A percentile compares a stretch with the other conserved stretches of the same genome.
Evolutionary conservation across 139 green algal genomes (phyloP).

Genomic region (Desmodesmus armatus): DNA sequence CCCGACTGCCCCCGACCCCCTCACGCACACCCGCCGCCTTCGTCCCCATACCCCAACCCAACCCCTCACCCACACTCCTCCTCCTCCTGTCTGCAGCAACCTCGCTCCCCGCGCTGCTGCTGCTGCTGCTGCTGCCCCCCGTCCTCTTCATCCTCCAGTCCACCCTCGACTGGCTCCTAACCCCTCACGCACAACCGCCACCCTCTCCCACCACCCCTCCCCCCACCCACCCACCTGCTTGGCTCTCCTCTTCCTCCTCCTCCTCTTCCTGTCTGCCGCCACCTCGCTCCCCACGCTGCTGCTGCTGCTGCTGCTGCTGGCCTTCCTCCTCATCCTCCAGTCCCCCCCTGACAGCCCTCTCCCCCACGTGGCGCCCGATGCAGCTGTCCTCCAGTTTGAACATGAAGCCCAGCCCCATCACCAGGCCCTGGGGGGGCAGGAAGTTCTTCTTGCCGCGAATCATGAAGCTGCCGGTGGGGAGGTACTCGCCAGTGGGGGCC

Average conservation of each 20-base stretch:
- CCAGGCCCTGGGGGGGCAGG: slow-evolving; percentile 90
- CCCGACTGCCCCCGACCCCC: neutral
- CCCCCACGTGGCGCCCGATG: slow-evolving; percentile 85
- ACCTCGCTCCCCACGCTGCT: neutral
- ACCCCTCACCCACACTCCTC: no score
- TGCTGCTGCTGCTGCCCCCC: no score
- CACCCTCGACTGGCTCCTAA: neutral
- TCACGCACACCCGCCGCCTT: neutral
- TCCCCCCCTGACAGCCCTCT: slow-evolving; percentile 68
- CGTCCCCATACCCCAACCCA: neutral
- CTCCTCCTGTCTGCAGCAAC: no score
- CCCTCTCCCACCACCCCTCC: neutral
- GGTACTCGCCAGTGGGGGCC: slow-evolving; percentile 93
- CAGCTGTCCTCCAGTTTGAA: slow-evolving; percentile 89
- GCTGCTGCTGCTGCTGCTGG: slow-evolving; percentile 27
- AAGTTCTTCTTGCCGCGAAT: slow-evolving; percentile 97
- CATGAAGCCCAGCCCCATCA: slow-evolving; percentile 95
- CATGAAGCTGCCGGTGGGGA: slow-evolving; percentile 94
- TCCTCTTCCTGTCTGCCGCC: neutral
- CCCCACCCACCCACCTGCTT: no score
- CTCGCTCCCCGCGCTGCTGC: neutral
- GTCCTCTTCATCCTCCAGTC: neutral
- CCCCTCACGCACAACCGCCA: neutral
- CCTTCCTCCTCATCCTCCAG: slow-evolving; percentile 38
- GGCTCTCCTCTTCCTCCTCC: slow-evolving; percentile 22